phyloP scores from a whole-genome alignment of 176 grass and related monocot genomes.

The Carex kokanica region DNA sequence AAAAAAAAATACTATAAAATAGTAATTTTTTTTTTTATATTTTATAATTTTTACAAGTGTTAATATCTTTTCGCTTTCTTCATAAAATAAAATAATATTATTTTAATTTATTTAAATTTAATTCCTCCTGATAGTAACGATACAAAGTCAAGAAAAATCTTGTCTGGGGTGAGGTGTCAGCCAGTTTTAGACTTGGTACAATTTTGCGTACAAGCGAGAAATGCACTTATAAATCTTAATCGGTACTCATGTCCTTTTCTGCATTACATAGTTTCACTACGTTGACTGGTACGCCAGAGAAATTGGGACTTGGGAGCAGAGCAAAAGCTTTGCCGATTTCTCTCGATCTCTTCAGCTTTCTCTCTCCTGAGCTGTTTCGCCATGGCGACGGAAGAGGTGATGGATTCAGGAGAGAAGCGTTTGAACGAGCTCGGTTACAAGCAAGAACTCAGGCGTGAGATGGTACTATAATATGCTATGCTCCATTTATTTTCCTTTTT shows the following conservation, averaged over 20 bases:
- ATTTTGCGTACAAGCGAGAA: conserved; percentile 21
- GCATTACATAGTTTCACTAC: not conserved
- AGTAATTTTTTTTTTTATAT: not conserved
- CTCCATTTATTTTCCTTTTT: not conserved
- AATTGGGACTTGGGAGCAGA: not conserved
- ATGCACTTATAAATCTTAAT: not conserved
- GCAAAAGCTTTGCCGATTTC: not conserved
- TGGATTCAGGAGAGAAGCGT: conserved; percentile 98
- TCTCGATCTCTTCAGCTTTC: not conserved
- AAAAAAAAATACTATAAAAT: not conserved
- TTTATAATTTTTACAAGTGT: no score
- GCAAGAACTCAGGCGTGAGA: conserved; percentile 97
- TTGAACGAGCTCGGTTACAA: conserved; percentile 99
- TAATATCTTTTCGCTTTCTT: no score
- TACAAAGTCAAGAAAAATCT: not conserved
- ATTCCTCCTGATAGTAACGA: no score
- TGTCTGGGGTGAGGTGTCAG: not conserved
- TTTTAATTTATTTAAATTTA: no score
- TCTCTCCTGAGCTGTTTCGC: conserved; percentile 18
- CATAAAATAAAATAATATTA: no score
- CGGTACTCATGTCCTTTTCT: not conserved
- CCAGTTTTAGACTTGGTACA: not conserved
- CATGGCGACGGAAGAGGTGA: conserved; percentile 49
- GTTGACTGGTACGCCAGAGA: not conserved
- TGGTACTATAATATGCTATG: conserved; percentile 33